These are phyloP conservation scores for Ceratobasidium sp. DNA, from an alignment of 1,284 basidiomycete species.

Conservation along the genomic window DNA sequence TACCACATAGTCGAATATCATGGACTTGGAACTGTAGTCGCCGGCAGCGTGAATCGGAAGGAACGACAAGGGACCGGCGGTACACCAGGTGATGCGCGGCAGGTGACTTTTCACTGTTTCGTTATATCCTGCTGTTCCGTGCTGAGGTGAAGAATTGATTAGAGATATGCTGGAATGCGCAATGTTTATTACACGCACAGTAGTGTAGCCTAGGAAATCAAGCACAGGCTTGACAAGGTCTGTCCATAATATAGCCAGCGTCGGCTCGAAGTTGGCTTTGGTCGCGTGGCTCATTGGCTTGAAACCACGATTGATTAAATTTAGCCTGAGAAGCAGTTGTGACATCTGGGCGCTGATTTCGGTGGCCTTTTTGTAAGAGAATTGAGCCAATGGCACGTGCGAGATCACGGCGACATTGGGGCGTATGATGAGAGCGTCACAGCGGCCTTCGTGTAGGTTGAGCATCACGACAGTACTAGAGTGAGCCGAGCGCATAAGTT, in stretches of 20 bases:
- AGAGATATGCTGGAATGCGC: too few relatives aligned
- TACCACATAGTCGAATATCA: too few relatives aligned
- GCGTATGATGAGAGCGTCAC: background rate
- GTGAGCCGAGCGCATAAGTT: background rate
- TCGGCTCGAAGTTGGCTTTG: background rate
- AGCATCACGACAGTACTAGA: background rate
- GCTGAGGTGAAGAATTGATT: too few relatives aligned
- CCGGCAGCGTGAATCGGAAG: too few relatives aligned
- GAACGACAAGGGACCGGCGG: too few relatives aligned
- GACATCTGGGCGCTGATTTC: background rate
- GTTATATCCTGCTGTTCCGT: too few relatives aligned
- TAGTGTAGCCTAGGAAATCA: too few relatives aligned
- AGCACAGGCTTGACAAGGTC: too few relatives aligned
- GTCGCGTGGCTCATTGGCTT: background rate
- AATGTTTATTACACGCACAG: too few relatives aligned
- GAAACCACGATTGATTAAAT: background rate
- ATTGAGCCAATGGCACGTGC: background rate
- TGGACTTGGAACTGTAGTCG: too few relatives aligned
- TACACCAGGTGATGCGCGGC: too few relatives aligned
- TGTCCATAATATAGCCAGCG: background rate
- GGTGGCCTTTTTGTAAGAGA: background rate
- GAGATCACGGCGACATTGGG: background rate
- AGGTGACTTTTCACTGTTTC: too few relatives aligned
- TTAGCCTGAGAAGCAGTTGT: background rate
- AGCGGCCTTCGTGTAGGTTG: background rate